phyloP scores from a whole-genome alignment of 2,329 filamentous ascomycete genomes.

The Myotisia sp. region DNA sequence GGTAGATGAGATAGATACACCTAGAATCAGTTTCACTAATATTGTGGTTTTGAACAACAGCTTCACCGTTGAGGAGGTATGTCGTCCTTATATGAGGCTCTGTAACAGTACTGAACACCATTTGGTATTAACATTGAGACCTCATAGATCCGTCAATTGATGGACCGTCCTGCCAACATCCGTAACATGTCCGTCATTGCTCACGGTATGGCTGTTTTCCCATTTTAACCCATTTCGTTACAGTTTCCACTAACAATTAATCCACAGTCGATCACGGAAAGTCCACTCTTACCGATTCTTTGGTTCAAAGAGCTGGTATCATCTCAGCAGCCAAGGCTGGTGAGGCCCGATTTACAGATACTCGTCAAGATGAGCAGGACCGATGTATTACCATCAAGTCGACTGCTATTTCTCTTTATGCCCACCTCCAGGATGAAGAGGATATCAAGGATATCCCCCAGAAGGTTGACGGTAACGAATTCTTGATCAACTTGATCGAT shows the following conservation, averaged over 20 bases:
- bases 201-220: slow-evolving; percentile 48
- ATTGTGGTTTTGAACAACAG: slow-evolving; percentile 35
- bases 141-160: slow-evolving; percentile 32
- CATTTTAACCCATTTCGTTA: not conserved
- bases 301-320: slow-evolving; percentile 98
- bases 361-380: slow-evolving; percentile 93
- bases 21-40: too few species aligned
- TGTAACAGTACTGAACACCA: too few species aligned
- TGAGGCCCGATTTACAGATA: slow-evolving; percentile 91
- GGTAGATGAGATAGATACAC: too few species aligned
- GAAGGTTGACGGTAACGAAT: slow-evolving; percentile 81
- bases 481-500: slow-evolving; percentile 99
- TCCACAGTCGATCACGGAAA: slow-evolving; percentile 88
- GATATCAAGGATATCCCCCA: slow-evolving; percentile 89
- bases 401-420: slow-evolving; percentile 97
- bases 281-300: slow-evolving; percentile 97
- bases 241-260: slow-evolving; percentile 1
- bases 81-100: too few species aligned
- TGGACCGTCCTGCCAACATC: slow-evolving; percentile 46
- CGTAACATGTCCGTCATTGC: slow-evolving; percentile 99
- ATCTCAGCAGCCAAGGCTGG: slow-evolving; percentile 96
- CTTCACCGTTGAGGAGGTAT: slow-evolving; percentile 91
- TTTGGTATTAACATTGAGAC: slow-evolving; percentile 15
- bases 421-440: slow-evolving; percentile 61
- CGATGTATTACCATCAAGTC: slow-evolving; percentile 99